A percentile compares a stretch with the other conserved stretches of the same genome.
Evolutionary conservation across 2,329 filamentous ascomycete genomes (phyloP).

Genomic region (Colletotrichum incanum): DNA sequence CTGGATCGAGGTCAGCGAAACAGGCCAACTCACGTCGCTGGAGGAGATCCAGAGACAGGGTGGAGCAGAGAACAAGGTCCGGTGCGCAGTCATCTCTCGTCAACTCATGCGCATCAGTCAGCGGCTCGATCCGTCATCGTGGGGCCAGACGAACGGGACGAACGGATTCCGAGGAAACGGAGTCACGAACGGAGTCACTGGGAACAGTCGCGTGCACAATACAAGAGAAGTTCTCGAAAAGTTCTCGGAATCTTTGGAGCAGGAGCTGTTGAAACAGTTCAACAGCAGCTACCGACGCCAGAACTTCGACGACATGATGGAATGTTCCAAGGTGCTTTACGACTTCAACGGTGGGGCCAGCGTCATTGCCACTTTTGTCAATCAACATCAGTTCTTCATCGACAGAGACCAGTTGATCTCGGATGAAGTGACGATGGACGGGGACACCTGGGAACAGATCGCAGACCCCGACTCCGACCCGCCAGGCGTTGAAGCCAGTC

Average conservation of each 20-base stretch:
- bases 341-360: slow-evolving; percentile 97
- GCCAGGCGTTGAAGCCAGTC: slow-evolving; percentile 89
- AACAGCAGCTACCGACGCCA: slow-evolving; percentile 96
- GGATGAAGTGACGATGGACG: slow-evolving; percentile 84
- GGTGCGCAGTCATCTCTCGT: slow-evolving; percentile 92
- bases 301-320: slow-evolving; percentile 98
- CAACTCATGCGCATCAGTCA: slow-evolving; percentile 96
- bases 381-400: slow-evolving; percentile 99
- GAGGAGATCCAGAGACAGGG: slow-evolving; percentile 91
- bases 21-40: slow-evolving; percentile 87
- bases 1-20: slow-evolving; percentile 95
- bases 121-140: slow-evolving; percentile 84
- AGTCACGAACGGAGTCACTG: slow-evolving; percentile 64
- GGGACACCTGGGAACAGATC: slow-evolving; percentile 88
- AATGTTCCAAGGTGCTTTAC: slow-evolving; percentile 92
- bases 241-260: slow-evolving; percentile 95
- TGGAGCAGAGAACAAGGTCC: slow-evolving; percentile 91
- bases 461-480: slow-evolving; percentile 95
- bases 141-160: slow-evolving; percentile 73
- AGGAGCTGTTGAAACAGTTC: slow-evolving; percentile 95
- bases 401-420: slow-evolving; percentile 92
- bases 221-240: slow-evolving; percentile 95
- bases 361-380: slow-evolving; percentile 96
- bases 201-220: slow-evolving; percentile 66
- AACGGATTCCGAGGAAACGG: slow-evolving; percentile 67